Conservation (phyloP, 2,329 filamentous ascomycete genomes). For the Beauveria sp. region DNA sequence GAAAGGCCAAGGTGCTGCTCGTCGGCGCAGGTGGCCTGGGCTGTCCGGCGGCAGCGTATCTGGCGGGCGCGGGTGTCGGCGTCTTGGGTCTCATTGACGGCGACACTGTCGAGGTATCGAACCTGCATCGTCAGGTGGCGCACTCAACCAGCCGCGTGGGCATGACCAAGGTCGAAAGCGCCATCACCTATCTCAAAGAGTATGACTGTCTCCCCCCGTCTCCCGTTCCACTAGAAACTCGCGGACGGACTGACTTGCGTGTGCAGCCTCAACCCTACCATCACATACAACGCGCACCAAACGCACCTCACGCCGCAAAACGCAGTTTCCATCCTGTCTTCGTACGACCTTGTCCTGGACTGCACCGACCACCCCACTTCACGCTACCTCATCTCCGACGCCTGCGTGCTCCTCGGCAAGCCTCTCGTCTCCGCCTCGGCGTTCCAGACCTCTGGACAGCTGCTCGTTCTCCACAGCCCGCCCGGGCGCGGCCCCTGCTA, state of each 20-base stretch:
- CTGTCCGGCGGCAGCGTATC: constrained; percentile 86
- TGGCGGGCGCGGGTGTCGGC: constrained; percentile 82
- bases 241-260: too few relatives aligned
- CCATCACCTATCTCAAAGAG: constrained; percentile 50
- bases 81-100: constrained; percentile 79
- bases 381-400: constrained; percentile 87
- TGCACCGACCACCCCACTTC: constrained; percentile 92
- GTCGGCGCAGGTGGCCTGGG: constrained; percentile 85
- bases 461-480: constrained; percentile 81
- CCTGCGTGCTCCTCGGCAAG: constrained; percentile 71
- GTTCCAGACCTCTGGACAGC: constrained; percentile 78
- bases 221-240: too few relatives aligned
- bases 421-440: constrained; percentile 85
- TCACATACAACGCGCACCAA: constrained; percentile 55
- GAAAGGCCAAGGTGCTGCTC: constrained; percentile 63
- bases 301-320: constrained; percentile 61
- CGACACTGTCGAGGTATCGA: constrained; percentile 80
- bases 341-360: constrained; percentile 82
- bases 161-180: constrained; percentile 73
- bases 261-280: constrained; percentile 61
- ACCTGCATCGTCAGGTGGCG: constrained; percentile 85
- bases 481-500: constrained; percentile 78
- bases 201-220: constrained; percentile 25
- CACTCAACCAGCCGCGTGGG: constrained; percentile 67
- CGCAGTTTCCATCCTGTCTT: constrained; percentile 55